Evolutionary conservation across 1,284 basidiomycete genomes (phyloP).

Genomic region (Marasmius oreades): DNA sequence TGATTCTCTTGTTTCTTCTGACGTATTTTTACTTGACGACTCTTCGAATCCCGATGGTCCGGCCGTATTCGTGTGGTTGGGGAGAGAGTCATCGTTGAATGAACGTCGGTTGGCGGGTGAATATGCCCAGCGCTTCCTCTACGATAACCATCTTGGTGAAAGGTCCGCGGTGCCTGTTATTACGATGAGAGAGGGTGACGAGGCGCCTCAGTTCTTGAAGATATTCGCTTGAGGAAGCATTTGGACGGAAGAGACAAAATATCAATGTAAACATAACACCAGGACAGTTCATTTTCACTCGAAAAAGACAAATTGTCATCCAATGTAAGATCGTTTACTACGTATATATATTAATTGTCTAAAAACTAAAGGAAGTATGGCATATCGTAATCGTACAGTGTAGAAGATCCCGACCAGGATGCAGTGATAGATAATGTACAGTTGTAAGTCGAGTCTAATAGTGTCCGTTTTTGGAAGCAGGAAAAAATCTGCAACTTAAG

Average conservation of each 20-base stretch:
- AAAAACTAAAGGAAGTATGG: too few relatives aligned
- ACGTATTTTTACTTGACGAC: slow-evolving; percentile 25
- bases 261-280: not conserved
- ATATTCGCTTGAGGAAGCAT: not conserved
- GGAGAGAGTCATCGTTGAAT: slow-evolving; percentile 40
- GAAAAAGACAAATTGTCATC: too few relatives aligned
- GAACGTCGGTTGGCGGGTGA: slow-evolving; percentile 49
- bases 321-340: too few relatives aligned
- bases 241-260: not conserved
- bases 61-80: slow-evolving; percentile 57
- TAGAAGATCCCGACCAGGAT: too few relatives aligned
- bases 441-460: too few relatives aligned
- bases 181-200: slow-evolving; percentile 48
- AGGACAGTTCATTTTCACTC: too few relatives aligned
- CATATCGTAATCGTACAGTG: too few relatives aligned
- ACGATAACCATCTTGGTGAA: slow-evolving; percentile 29
- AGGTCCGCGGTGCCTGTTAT: slow-evolving; percentile 38
- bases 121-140: slow-evolving; percentile 52
- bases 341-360: too few relatives aligned
- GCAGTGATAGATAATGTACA: too few relatives aligned
- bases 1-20: slow-evolving; percentile 23
- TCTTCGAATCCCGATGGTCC: slow-evolving; percentile 31
- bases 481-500: not conserved
- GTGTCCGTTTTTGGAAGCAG: not conserved
- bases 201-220: slow-evolving; percentile 39